phyloP scores from a whole-genome alignment of 75 land plant species.

The Adiantum capillusveneris region DNA sequence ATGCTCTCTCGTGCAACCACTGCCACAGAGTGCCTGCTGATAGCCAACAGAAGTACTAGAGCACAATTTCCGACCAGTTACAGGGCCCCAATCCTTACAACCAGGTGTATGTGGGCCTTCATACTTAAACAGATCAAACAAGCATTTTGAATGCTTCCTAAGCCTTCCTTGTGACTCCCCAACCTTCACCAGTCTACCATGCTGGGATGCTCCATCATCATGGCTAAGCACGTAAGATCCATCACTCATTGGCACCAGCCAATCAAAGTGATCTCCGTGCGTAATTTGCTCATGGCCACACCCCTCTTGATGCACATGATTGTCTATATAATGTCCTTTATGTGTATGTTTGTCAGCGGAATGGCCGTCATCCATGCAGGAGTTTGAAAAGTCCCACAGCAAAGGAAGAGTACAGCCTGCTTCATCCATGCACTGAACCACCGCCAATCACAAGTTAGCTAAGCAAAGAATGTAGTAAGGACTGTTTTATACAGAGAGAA shows the following conservation, averaged over 20 bases:
- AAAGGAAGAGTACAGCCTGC: conserved; percentile 28
- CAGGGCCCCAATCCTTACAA: neutral
- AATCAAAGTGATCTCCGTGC: conserved; percentile 34
- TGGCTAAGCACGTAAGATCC: conserved; percentile 29
- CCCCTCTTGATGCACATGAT: conserved; percentile 19
- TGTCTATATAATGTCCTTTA: too few species aligned
- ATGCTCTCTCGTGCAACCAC: neutral
- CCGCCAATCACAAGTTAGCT: neutral
- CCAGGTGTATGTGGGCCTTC: conserved; percentile 10
- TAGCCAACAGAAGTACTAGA: too few species aligned
- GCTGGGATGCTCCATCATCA: conserved; percentile 20
- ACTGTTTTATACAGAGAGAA: conserved; percentile 1
- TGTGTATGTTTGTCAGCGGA: neutral
- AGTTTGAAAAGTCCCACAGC: conserved; percentile 13
- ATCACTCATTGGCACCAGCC: conserved; percentile 23
- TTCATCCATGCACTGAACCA: conserved; percentile 26
- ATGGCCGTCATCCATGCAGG: neutral
- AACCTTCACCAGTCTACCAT: conserved; percentile 34
- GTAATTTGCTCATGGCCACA: conserved; percentile 33
- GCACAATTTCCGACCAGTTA: neutral
- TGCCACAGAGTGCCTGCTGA: neutral
- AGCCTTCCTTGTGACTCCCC: conserved; percentile 28
- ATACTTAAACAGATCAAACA: conserved; percentile 27
- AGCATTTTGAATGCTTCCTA: conserved; percentile 12
- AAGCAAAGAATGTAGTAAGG: neutral